These are phyloP conservation scores for Diaporthe sp. DNA, from an alignment of 2,329 filamentous ascomycete genomes.

Conservation along the genomic window DNA sequence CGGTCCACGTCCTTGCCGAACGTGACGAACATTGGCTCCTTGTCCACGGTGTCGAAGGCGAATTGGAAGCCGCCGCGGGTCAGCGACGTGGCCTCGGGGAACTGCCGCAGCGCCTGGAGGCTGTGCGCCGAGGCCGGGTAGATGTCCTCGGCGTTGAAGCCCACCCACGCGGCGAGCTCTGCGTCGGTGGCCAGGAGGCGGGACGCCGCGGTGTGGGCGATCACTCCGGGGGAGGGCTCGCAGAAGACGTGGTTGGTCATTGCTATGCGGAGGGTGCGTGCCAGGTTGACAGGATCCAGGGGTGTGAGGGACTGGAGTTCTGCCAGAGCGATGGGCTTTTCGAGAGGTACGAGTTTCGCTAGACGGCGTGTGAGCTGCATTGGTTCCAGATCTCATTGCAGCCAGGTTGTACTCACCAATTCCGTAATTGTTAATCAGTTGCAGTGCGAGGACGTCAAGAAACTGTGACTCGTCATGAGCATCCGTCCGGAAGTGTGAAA, in stretches of 20 bases:
- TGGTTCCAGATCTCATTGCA: background rate
- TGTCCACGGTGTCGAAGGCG: conserved; percentile 63
- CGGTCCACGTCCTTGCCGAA: conserved; percentile 62
- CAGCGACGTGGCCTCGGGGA: conserved; percentile 64
- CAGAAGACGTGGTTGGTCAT: conserved; percentile 70
- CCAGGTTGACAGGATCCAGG: conserved; percentile 63
- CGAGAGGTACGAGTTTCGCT: conserved; percentile 66
- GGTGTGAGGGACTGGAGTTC: conserved; percentile 61
- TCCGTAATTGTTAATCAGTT: conserved; percentile 63
- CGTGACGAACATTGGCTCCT: conserved; percentile 68
- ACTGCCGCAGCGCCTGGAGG: conserved; percentile 57
- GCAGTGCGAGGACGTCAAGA: conserved; percentile 64
- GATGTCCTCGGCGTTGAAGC: conserved; percentile 68
- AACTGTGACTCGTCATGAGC: conserved; percentile 52
- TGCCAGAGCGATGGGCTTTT: conserved; percentile 58
- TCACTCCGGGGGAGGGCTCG: conserved; percentile 62
- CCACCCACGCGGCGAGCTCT: conserved; percentile 66
- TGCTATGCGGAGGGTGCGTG: conserved; percentile 66
- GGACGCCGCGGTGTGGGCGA: conserved; percentile 70
- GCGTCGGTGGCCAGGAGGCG: conserved; percentile 63
- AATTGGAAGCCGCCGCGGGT: conserved; percentile 65
- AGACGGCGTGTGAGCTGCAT: background rate
- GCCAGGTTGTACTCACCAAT: conserved; percentile 56
- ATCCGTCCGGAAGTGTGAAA: background rate
- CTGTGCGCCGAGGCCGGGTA: conserved; percentile 64